Evolutionary conservation across 768 basidiomycete genomes (phyloP).

Genomic region (Chalciporus chontae): DNA sequence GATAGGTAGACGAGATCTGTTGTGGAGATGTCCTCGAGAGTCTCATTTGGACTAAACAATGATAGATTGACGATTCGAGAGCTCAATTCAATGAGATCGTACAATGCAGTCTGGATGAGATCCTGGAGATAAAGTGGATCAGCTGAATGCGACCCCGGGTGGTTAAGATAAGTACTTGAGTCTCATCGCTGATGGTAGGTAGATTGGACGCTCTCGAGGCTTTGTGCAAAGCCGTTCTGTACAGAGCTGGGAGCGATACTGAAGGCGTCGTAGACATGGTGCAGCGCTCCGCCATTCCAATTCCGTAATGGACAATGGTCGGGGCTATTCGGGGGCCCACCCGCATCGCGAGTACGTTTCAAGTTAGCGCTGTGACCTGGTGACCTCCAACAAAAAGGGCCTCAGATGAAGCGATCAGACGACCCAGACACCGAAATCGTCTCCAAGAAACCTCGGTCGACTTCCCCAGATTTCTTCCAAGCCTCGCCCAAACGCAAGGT

Average conservation of each 20-base stretch:
- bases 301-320: not conserved
- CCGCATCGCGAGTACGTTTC: conserved; percentile 3
- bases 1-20: conserved; percentile 71
- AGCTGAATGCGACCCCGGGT: conserved; percentile 2
- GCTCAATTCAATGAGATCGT: conserved; percentile 52
- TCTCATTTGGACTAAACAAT: conserved; percentile 83
- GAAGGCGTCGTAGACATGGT: conserved; percentile 19
- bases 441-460: not conserved
- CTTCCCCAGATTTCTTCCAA: conserved; percentile 18
- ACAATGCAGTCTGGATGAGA: conserved; percentile 50
- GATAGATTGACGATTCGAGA: conserved; percentile 56
- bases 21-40: conserved; percentile 78
- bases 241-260: conserved; percentile 36
- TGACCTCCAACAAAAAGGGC: not conserved
- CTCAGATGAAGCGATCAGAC: conserved; percentile 3
- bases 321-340: conserved; percentile 9
- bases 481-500: conserved; percentile 27
- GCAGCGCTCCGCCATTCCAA: too few relatives aligned
- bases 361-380: too few relatives aligned
- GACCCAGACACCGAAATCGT: not conserved
- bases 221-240: conserved; percentile 37
- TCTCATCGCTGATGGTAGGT: conserved; percentile 41
- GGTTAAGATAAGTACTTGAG: conserved; percentile 37
- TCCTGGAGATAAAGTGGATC: conserved; percentile 40
- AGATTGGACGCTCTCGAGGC: conserved; percentile 37